Base-by-base conservation (phyloP, 2,329 filamentous ascomycete genomes). In the Byssochlamys sp. region DNA sequence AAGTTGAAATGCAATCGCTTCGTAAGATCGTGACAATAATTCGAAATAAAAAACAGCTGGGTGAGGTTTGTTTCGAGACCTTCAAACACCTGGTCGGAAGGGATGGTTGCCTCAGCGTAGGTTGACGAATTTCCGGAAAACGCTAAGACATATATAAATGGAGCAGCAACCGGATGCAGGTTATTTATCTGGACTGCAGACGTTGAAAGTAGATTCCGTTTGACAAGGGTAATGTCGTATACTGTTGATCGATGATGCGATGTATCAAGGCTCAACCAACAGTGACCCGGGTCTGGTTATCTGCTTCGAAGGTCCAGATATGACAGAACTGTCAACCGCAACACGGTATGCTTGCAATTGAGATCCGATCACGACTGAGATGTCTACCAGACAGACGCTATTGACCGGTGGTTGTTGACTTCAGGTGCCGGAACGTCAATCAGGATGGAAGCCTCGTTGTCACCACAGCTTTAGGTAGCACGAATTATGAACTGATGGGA, bases 21-120 rank as follows among this genome's bases (percentile, higher is more conserved):
- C 71, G 71, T 73, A 64, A 73, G 64, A 72, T 73, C 71, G 71
- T 73, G 66, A 73, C 56, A 57, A 60, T 57, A 39, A 65, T 62
- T 64, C 63, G 62, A 59, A 58, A 67, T 29, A 14, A 28, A 51
- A 26, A 28, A 24, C 14, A 51, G 49, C 19, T 14, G 24, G 25
- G 49, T 28, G 49, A 26, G 25, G 10, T 14, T 14, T 11, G 24
- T 35, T 53, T 45, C 12, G 39, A 45, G 66, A 61, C 70, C 69
- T 70, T 65, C 68, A 65, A 71, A 71, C 70, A 70, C 69, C 69
- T 63, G 69, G 68, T 66, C 67, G 66, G 68, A 71, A 66, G 66
- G 61, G 58, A 59, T 55, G 57, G 63, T 65, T 67, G 70, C 71
- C 69, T 73, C 71, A 67, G 59, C 55, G 57, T 67, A 68, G 57